phyloP scores from a whole-genome alignment of 768 basidiomycete genomes.

The Panus rudis region DNA sequence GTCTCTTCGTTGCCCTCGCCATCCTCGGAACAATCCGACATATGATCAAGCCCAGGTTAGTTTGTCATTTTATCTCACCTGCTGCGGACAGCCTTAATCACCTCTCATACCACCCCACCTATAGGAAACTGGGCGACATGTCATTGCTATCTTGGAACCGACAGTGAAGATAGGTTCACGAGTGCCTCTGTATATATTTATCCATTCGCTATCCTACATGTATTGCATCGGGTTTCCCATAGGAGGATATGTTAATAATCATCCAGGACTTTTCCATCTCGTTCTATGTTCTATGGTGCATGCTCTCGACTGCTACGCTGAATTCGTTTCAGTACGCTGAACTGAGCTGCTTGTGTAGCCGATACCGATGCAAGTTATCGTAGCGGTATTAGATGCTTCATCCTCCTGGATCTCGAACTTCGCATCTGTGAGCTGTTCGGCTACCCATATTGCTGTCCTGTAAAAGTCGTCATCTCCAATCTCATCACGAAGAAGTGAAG shows the following conservation, averaged over 20 bases:
- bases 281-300: too few species aligned
- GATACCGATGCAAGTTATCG: slow-evolving; percentile 62
- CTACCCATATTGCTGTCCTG: slow-evolving; percentile 67
- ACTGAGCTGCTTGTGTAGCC: too few species aligned
- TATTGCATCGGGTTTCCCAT: too few species aligned
- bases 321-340: too few species aligned
- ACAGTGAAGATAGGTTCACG: slow-evolving; percentile 30
- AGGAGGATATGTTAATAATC: too few species aligned
- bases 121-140: slow-evolving; percentile 82
- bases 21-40: slow-evolving; percentile 87
- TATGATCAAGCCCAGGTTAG: slow-evolving; percentile 84
- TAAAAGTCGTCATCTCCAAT: background rate
- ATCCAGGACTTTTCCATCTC: too few species aligned
- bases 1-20: slow-evolving; percentile 82
- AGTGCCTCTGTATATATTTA: too few species aligned
- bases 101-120: background rate
- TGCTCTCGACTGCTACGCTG: too few species aligned
- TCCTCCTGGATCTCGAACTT: slow-evolving; percentile 45
- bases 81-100: background rate
- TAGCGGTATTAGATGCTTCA: slow-evolving; percentile 32
- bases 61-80: background rate
- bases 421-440: slow-evolving; percentile 61
- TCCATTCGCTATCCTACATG: too few species aligned
- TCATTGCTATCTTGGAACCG: slow-evolving; percentile 81
- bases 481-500: background rate